Conservation (phyloP, 2,329 filamentous ascomycete genomes). For the Aspergillus ochraceus region DNA sequence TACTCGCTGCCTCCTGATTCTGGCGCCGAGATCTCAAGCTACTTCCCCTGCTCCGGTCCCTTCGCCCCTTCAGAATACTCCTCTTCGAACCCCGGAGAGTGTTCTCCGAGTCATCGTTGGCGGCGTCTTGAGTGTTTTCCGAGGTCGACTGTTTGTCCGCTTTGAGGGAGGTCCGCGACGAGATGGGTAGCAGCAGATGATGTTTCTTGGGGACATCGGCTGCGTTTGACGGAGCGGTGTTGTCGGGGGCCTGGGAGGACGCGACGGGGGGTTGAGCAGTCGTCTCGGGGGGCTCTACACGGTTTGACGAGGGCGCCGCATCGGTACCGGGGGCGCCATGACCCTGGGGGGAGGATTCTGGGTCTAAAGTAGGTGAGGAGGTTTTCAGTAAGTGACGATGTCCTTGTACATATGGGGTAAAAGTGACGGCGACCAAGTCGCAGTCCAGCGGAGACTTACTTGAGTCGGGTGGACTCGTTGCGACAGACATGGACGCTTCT, state of each 20-base stretch:
- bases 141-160: slow-evolving; percentile 34
- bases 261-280: slow-evolving; percentile 14
- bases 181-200: slow-evolving; percentile 36
- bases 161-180: slow-evolving; percentile 41
- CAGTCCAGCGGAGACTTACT: slow-evolving; percentile 24
- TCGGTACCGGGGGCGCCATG: slow-evolving; percentile 19
- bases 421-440: neutral
- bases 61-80: slow-evolving; percentile 62
- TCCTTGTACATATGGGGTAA: neutral
- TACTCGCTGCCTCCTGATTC: slow-evolving; percentile 34
- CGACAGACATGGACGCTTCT: slow-evolving; percentile 37
- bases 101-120: slow-evolving; percentile 51
- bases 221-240: slow-evolving; percentile 16
- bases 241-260: slow-evolving; percentile 16
- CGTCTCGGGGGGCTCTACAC: slow-evolving; percentile 14
- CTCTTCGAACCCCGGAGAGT: slow-evolving; percentile 65
- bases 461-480: slow-evolving; percentile 25
- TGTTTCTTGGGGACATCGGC: slow-evolving; percentile 37
- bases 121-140: slow-evolving; percentile 34
- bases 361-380: slow-evolving; percentile 20
- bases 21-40: slow-evolving; percentile 44
- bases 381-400: slow-evolving; percentile 10
- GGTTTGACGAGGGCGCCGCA: slow-evolving; percentile 22
- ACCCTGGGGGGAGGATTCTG: slow-evolving; percentile 26
- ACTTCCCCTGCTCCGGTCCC: slow-evolving; percentile 69